Percentiles rank a stretch among this genome's conserved stretches.
These are phyloP conservation scores for Candolleomyces efflorescens DNA, from an alignment of 768 basidiomycete species.

Conservation along the genomic window DNA sequence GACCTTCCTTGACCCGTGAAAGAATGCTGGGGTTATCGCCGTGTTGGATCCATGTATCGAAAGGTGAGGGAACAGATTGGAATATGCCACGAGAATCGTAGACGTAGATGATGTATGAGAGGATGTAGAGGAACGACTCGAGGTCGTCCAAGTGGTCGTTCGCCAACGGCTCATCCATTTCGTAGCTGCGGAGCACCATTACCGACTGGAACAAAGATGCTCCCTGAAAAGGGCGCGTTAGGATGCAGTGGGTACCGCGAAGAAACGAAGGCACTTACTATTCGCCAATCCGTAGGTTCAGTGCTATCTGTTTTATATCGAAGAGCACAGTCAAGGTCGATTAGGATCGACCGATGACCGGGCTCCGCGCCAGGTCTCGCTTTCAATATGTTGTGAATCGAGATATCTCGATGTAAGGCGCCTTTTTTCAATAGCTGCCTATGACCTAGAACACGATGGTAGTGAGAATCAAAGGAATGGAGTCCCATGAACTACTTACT, in stretches of 20 bases:
- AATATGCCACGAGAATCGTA: slow-evolving; percentile 17
- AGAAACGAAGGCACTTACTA: background rate
- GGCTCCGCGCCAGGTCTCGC: background rate
- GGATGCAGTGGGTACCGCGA: background rate
- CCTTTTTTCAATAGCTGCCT: background rate
- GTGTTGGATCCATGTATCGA: no score
- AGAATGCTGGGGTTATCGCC: no score
- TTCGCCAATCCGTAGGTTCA: background rate
- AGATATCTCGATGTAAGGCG: background rate
- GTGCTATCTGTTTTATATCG: no score
- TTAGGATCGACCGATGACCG: background rate
- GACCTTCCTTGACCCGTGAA: no score
- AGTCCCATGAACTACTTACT: background rate
- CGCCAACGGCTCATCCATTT: background rate
- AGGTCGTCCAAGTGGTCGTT: background rate
- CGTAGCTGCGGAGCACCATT: background rate
- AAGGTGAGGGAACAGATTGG: no score
- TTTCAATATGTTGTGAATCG: background rate
- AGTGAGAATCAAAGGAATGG: no score
- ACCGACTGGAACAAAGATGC: background rate
- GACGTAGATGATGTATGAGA: background rate
- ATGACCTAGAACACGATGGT: background rate
- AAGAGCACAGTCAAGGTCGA: background rate
- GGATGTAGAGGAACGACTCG: background rate
- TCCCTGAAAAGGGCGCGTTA: background rate